Evolutionary conservation across 257 asterid species (phyloP).

Genomic region (Salvia splendens): DNA sequence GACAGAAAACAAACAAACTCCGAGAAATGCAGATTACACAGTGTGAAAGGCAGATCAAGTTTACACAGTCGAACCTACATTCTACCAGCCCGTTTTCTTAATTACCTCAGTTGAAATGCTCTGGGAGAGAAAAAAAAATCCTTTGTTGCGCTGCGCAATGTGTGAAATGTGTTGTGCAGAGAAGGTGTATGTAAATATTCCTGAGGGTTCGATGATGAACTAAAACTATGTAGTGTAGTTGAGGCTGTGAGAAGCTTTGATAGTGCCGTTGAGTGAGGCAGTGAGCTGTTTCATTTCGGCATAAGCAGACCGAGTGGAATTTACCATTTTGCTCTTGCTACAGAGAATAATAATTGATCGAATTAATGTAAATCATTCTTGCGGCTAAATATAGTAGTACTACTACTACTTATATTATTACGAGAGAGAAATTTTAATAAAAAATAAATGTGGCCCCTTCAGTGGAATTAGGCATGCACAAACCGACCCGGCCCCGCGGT

Average conservation of each 20-base stretch:
- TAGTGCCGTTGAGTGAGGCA: constrained; percentile 52
- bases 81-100: not conserved
- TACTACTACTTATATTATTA: too few species aligned
- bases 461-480: too few species aligned
- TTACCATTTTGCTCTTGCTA: constrained; percentile 29
- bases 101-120: constrained; percentile 37
- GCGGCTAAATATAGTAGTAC: too few species aligned
- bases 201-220: constrained; percentile 51
- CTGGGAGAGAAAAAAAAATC: constrained; percentile 3
- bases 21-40: constrained; percentile 11
- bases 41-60: constrained; percentile 30
- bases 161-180: not conserved
- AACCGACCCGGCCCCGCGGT: too few species aligned
- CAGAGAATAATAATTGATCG: not conserved
- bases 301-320: constrained; percentile 13
- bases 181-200: constrained; percentile 24
- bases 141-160: not conserved
- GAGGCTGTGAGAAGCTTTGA: constrained; percentile 60
- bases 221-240: constrained; percentile 50
- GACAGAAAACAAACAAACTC: not conserved
- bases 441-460: too few species aligned
- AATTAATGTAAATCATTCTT: too few species aligned
- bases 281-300: constrained; percentile 33
- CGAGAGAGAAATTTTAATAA: too few species aligned
- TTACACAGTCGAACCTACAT: constrained; percentile 31